Evolutionary conservation across 2,329 filamentous ascomycete genomes (phyloP), one percentile per base, ranked within the genome.

Genomic region (Huntiella moniliformis): DNA sequence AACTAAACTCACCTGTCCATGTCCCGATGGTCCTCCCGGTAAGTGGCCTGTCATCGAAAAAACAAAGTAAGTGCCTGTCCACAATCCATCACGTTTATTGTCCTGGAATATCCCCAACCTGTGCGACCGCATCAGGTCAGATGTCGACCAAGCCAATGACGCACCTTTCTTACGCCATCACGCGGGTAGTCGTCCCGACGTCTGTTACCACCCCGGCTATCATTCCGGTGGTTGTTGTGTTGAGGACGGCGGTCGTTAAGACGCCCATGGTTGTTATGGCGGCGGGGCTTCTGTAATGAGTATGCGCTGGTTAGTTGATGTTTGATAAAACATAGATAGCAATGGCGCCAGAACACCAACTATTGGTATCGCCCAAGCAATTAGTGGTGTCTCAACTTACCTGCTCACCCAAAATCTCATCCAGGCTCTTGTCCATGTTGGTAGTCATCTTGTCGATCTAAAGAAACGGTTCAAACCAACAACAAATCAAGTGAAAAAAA

Each of bases 141-240:
- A 18, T 22, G 12, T 39, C 13, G 17, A 16, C 8, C 4, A 15
- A 43, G 22, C 22, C 11, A 16, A n/a, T 40, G 11, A 49, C 57
- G 39, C 61, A 88, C 85, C 85, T 92, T 92, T 86, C 79, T 87
- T 61, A 88, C 74, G 64, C 83, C 83, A 41, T 49, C 47, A 42
- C 47, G 47, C 34, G 47, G 47, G 39, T 43, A 46, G 28, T 49
- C 47, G 44, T 49, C 47, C 39, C 47, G 47, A 46, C 44, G 47
- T 49, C 44, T 49, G 16, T 8, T 38, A 31, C 35, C 17, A 28
- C 37, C 33, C 22, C 22, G 22, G 22, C 22, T 28, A 8, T 28
- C 22, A 28, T 28, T 28, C 22, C 22, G 22, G 16, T 38, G 28
- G 22, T 35, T 46, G 43, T 40, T 38, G 16, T 28, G n/a, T n/a